phyloP scores from a whole-genome alignment of 208 protist genomes.

The Trypanosoma conorhini region DNA sequence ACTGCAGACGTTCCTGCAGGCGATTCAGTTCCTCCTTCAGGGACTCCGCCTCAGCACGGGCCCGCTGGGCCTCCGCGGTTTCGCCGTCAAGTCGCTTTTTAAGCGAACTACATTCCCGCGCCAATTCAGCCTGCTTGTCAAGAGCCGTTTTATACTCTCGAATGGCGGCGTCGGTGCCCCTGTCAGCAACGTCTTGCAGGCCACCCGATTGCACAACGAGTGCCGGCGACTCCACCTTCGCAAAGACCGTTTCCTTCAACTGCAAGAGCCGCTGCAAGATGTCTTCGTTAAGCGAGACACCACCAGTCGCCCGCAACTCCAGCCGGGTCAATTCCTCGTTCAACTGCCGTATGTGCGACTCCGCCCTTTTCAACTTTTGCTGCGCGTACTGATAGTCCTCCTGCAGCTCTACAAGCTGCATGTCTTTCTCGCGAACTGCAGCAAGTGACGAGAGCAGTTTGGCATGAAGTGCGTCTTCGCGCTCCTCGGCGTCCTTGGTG shows the following conservation, averaged over 20 bases:
- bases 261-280: slow-evolving; percentile 53
- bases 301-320: slow-evolving; percentile 48
- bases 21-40: slow-evolving; percentile 53
- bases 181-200: slow-evolving; percentile 10
- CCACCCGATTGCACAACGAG: slow-evolving; percentile 38
- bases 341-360: slow-evolving; percentile 60
- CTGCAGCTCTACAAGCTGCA: slow-evolving; percentile 52
- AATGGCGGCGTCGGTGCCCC: slow-evolving; percentile 52
- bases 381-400: slow-evolving; percentile 64
- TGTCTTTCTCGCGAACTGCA: slow-evolving; percentile 53
- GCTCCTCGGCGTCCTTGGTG: slow-evolving; percentile 33
- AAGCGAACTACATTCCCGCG: slow-evolving; percentile 53
- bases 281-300: slow-evolving; percentile 46
- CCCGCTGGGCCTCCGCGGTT: slow-evolving; percentile 31
- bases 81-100: slow-evolving; percentile 42
- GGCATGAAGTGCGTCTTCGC: slow-evolving; percentile 47
- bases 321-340: slow-evolving; percentile 68
- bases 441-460: slow-evolving; percentile 46
- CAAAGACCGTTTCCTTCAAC: slow-evolving; percentile 79
- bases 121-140: slow-evolving; percentile 59
- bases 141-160: slow-evolving; percentile 72
- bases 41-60: slow-evolving; percentile 31
- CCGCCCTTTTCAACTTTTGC: slow-evolving; percentile 54
- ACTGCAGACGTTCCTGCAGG: slow-evolving; percentile 40
- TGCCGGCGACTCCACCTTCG: slow-evolving; percentile 61